Evolutionary conservation across 2,329 filamentous ascomycete species (phyloP), one percentile per base, ranked within the genome.

Genomic region (Myotisia sp.): DNA sequence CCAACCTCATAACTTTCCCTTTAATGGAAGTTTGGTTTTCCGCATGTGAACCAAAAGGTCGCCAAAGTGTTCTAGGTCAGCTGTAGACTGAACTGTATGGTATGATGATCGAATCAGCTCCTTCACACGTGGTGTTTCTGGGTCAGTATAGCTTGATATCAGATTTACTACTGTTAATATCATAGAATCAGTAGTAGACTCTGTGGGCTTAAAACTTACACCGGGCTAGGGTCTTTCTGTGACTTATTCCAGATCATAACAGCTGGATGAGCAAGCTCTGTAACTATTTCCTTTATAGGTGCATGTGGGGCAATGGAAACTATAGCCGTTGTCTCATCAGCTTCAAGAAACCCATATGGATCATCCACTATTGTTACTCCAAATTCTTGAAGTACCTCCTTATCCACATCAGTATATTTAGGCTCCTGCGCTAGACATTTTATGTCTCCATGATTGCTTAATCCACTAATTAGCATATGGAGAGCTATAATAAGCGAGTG

Each of bases 271-370:
- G 55, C 49, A 30, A 55, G 42, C 41, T 61, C 58, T 12, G 53
- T 49, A 22, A 62, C 44, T 16, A 60, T 51, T 38, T 61, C 52
- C 30, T 53, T 55, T 4, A 59, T 45, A 1, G 58, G 53, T 0
- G 54, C 46, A 26, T 52, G 46, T 2, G 54, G 40, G 20, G 47
- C 50, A 7, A 51, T 37, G 0, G 55, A 56, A 35, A 62, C 44
- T n/a, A 61, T 52, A 18, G 56, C 33, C 8, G 55, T 55, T 12
- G 51, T 36, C 4, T 55, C 47, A 36, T 62, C 53, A 1, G 60
- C 36, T 34, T 55, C 52, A 1, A 58, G 43, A 37, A 59, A 62
- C 3, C 52, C 58, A 5, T 47, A 45, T 1, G 49, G 45, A 26
- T 50, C 49, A 12, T 53, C 46, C 19, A 54, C 37, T 12, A 45